These are phyloP conservation scores for Teunomyces tritomae DNA, from an alignment of 805 yeast genomes.

Conservation along the genomic window DNA sequence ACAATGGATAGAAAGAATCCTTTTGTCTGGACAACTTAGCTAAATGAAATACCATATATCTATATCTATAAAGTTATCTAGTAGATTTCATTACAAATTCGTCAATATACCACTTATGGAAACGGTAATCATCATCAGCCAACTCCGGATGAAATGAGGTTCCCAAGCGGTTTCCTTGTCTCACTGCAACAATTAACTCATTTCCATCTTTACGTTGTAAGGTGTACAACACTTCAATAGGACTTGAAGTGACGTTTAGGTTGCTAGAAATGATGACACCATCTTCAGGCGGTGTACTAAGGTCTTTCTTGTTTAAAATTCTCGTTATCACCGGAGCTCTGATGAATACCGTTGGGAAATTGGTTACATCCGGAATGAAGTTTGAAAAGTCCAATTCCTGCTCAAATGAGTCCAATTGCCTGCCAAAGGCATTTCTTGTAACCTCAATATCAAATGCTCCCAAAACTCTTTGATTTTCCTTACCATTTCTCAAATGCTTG, in stretches of 20 bases:
- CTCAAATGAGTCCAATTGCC: conserved; percentile 69
- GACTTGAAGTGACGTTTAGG: conserved; percentile 15
- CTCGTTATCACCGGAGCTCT: conserved; percentile 69
- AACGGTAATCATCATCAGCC: conserved; percentile 50
- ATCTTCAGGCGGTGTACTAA: conserved; percentile 1
- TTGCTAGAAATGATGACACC: conserved; percentile 18
- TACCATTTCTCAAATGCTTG: conserved; percentile 49
- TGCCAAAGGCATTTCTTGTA: conserved; percentile 72
- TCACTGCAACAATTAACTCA: conserved; percentile 64
- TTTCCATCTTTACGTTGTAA: conserved; percentile 20
- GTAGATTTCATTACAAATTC: conserved; percentile 44
- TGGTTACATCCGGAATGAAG: conserved; percentile 40
- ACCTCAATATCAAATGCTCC: conserved; percentile 67
- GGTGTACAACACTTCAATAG: conserved; percentile 43
- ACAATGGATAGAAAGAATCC: no score
- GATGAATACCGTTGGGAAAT: conserved; percentile 57
- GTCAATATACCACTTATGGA: conserved; percentile 70
- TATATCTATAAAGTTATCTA: not conserved
- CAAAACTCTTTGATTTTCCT: conserved; percentile 51
- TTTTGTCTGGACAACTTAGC: no score
- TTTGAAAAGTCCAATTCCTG: conserved; percentile 40
- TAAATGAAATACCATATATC: not conserved
- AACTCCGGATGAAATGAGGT: conserved; percentile 84
- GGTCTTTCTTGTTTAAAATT: conserved; percentile 7
- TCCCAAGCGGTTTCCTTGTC: conserved; percentile 64